phyloP scores from a whole-genome alignment of 352 stramenopile species.

The Phytophthora pinifolia region DNA sequence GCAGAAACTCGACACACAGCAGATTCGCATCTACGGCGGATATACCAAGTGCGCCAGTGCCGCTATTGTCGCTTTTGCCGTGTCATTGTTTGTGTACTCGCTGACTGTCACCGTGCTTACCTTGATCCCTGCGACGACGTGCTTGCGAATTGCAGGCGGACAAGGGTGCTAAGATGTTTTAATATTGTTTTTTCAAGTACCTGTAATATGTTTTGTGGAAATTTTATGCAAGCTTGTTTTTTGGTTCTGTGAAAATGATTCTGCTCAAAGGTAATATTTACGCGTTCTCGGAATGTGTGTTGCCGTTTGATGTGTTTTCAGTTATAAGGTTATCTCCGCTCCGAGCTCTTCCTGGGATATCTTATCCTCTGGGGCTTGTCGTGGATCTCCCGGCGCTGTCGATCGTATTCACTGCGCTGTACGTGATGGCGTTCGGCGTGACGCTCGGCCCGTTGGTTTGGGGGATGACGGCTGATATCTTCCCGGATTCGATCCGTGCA shows the following conservation, averaged over 20 bases:
- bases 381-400: too few species aligned
- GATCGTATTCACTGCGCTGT: conserved; percentile 14
- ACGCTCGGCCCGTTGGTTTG: conserved; percentile 8
- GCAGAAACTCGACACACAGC: conserved; percentile 52
- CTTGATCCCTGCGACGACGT: conserved; percentile 35
- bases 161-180: conserved; percentile 29
- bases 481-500: conserved; percentile 14
- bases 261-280: too few species aligned
- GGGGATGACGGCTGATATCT: conserved; percentile 13
- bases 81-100: conserved; percentile 36
- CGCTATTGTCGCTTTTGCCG: conserved; percentile 26
- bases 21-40: conserved; percentile 49
- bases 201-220: conserved; percentile 11
- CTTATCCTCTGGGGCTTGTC: too few species aligned
- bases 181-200: neutral
- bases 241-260: too few species aligned
- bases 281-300: too few species aligned
- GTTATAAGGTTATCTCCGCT: too few species aligned
- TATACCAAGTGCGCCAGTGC: conserved; percentile 43
- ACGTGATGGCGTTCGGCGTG: conserved; percentile 10
- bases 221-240: neutral
- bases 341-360: too few species aligned
- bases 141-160: conserved; percentile 37
- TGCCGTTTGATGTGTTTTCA: too few species aligned
- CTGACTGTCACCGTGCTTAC: conserved; percentile 43